Percentiles rank a stretch among this genome's conserved stretches.
Conservation (phyloP, 1,139 yeast species). For the Zygotorulaspora mrakii region DNA sequence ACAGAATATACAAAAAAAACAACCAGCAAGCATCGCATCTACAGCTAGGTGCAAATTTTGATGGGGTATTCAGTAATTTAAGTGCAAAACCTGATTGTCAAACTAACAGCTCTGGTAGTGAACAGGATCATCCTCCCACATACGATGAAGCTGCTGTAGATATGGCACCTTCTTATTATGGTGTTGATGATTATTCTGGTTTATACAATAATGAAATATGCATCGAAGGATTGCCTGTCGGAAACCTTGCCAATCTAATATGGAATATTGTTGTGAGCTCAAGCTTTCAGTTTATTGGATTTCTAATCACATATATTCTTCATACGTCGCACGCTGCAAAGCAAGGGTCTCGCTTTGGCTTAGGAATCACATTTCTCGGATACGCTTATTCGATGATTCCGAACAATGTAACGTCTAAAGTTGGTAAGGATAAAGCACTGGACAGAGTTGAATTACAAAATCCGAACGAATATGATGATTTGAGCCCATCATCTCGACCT, state of each 20-base stretch:
- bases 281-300: constrained; percentile 92
- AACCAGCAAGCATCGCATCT: constrained; percentile 12
- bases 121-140: constrained; percentile 74
- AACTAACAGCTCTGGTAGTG: constrained; percentile 21
- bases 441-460: constrained; percentile 46
- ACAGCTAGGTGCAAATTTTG: constrained; percentile 40
- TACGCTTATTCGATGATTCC: constrained; percentile 76
- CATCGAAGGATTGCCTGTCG: constrained; percentile 96
- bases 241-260: constrained; percentile 75
- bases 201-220: constrained; percentile 76
- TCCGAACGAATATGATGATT: constrained; percentile 55
- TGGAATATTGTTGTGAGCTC: constrained; percentile 89
- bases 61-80: constrained; percentile 90
- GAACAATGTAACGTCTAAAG: constrained; percentile 38
- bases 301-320: constrained; percentile 78
- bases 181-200: constrained; percentile 66
- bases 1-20: constrained; percentile 34
- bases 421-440: constrained; percentile 36
- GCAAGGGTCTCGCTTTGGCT: constrained; percentile 90
- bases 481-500: constrained; percentile 29
- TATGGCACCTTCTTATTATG: constrained; percentile 96
- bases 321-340: constrained; percentile 98
- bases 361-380: constrained; percentile 79
- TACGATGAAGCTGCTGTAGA: constrained; percentile 96
- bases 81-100: constrained; percentile 72